Percentiles rank a stretch among this genome's conserved stretches.
These are phyloP conservation scores for Nakazawaea siamensis DNA, from an alignment of 805 yeast genomes.

Conservation along the genomic window DNA sequence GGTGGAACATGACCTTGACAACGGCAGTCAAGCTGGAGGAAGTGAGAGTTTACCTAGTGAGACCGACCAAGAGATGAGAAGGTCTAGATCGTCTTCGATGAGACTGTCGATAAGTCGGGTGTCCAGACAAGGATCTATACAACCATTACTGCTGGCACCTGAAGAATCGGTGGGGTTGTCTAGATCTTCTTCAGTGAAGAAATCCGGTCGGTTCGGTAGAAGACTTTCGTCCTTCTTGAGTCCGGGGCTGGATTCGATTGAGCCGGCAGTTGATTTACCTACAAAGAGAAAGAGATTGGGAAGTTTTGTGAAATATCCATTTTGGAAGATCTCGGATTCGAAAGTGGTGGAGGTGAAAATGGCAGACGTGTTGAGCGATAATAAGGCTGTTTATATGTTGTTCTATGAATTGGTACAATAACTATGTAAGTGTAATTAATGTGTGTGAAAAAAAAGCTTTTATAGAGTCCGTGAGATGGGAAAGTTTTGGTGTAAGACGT, in stretches of 20 bases:
- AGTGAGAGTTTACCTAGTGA: conserved; percentile 1
- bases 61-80: conserved; percentile 4
- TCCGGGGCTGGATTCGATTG: neutral
- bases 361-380: conserved; percentile 56
- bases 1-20: neutral
- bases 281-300: conserved; percentile 36
- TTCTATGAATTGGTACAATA: conserved; percentile 80
- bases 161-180: conserved; percentile 2
- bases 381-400: conserved; percentile 75
- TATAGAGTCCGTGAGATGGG: conserved; percentile 6
- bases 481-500: conserved; percentile 8
- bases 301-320: conserved; percentile 50
- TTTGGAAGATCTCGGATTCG: conserved; percentile 83
- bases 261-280: neutral
- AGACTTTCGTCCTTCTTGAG: conserved; percentile 7
- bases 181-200: conserved; percentile 3
- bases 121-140: conserved; percentile 4
- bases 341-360: conserved; percentile 52
- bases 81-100: conserved; percentile 2
- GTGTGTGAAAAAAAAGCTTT: no score
- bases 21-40: conserved; percentile 1
- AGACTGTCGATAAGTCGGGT: conserved; percentile 1
- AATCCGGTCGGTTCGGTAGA: conserved; percentile 7
- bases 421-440: no score
- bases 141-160: neutral